Evolutionary conservation across 495 filamentous ascomycete species (phyloP), one percentile per base, ranked within the genome.

Genomic region (Tirmania nivea): DNA sequence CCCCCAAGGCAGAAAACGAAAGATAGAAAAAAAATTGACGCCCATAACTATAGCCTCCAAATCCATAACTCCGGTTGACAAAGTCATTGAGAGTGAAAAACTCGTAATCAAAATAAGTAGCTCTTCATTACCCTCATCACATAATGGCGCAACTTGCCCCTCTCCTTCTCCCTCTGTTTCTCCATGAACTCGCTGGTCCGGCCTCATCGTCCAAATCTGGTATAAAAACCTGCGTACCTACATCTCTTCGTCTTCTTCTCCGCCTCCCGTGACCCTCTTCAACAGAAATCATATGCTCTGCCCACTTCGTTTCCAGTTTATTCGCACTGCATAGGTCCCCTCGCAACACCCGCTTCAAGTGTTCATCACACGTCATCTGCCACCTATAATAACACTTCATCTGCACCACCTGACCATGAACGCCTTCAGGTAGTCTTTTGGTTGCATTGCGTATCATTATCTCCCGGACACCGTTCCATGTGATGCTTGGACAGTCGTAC

Each of bases 381-480:
- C 84, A 96, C 17, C 80, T 84, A 65, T 93, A 89, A 70, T 86
- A 96, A 66, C 86, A 94, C 66, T 93, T 94, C 39, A 97, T 72
- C 16, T 75, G 69, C 52, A 96, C 83, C 51, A 94, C 76, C 59
- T 90, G 79, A 4, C 73, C 75, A 0, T 83, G 80, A 45, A 78
- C 83, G 0, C 72, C 66, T 58, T 60, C 57, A 11, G 59, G 52
- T 12, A 59, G 50, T 31, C 58, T 60, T 1, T 65, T 66, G 1
- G 64, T 67, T 3, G 85, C 75, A 59, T 97, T 97, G 52, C 83
- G 79, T 8, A 76, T 84, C 0, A 97, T 69, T 19, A 96, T 74
- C 64, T 93, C 86, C 37, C 81, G 81, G 39, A 95, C 73, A 12
- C 90, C 90, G 14, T 84, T 83, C 92, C 90, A 96, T 5, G 88